Conservation (phyloP, 2,329 filamentous ascomycete genomes). For the Lasiodiplodia citricola region DNA sequence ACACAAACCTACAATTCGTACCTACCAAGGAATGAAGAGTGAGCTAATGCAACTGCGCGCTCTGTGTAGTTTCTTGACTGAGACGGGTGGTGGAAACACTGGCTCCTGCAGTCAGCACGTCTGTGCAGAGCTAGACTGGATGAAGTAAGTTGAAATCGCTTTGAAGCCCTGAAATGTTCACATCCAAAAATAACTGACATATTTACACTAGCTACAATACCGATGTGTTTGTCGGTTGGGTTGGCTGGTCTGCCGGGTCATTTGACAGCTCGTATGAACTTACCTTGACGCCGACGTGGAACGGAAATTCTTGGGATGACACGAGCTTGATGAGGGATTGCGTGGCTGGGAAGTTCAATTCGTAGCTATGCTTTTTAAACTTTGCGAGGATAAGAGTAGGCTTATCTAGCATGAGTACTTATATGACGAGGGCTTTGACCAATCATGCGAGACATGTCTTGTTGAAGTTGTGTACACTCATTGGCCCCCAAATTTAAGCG, state of each 20-base stretch:
- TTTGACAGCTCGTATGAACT: conserved; percentile 37
- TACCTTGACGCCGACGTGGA: conserved; percentile 24
- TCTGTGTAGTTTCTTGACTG: conserved; percentile 50
- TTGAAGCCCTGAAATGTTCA: no score
- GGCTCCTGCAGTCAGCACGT: conserved; percentile 41
- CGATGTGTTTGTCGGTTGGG: conserved; percentile 47
- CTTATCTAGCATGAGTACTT: no score
- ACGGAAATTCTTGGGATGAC: background rate
- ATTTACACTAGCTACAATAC: conserved; percentile 33
- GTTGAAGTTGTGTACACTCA: no score
- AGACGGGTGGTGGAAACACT: conserved; percentile 53
- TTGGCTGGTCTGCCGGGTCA: conserved; percentile 46
- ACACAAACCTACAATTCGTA: background rate
- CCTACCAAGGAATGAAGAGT: no score
- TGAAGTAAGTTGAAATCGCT: conserved; percentile 31
- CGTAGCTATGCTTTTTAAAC: no score
- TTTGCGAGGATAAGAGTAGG: no score
- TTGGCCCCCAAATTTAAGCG: no score
- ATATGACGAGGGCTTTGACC: no score
- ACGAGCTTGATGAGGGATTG: background rate
- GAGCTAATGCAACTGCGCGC: background rate
- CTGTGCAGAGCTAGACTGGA: conserved; percentile 39
- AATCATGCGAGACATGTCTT: no score
- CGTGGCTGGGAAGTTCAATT: background rate
- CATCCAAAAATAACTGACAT: background rate